Evolutionary conservation across 257 asterid genomes (phyloP).

Genomic region (Cynanchum wilfordii): DNA sequence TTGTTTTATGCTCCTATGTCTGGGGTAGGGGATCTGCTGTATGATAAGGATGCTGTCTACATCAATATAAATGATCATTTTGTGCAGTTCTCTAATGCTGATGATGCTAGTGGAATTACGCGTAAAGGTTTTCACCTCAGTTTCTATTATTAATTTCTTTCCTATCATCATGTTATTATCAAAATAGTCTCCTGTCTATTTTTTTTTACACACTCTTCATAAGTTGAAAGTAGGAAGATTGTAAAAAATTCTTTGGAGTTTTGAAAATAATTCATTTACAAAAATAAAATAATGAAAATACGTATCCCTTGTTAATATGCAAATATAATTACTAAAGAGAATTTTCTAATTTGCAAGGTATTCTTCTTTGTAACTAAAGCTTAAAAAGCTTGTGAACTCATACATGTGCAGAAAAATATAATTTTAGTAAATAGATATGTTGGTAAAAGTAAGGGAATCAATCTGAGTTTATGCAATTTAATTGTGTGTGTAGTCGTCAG

Average conservation of each 20-base stretch:
- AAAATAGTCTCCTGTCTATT: background rate
- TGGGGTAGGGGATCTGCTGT: slow-evolving; percentile 92
- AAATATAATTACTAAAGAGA: background rate
- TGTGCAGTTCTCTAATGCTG: slow-evolving; percentile 79
- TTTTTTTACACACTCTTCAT: background rate
- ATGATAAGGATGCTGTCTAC: slow-evolving; percentile 98
- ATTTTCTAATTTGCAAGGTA: background rate
- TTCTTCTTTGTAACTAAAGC: background rate
- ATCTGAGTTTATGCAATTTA: background rate
- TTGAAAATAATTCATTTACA: too few relatives aligned
- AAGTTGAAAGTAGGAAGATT: background rate
- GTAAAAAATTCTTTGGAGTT: background rate
- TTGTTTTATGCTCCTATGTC: slow-evolving; percentile 98
- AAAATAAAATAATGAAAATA: background rate
- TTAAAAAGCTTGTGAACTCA: background rate
- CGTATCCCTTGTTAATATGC: background rate
- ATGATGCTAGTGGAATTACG: slow-evolving; percentile 34
- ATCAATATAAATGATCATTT: slow-evolving; percentile 84
- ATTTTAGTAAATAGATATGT: too few relatives aligned
- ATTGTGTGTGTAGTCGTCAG: background rate
- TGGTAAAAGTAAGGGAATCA: background rate
- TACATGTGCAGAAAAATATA: background rate
- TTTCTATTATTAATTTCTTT: slow-evolving; percentile 1
- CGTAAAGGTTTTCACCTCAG: slow-evolving; percentile 42
- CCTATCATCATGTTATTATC: background rate